Evolutionary conservation across 148 eudicot species (phyloP), one percentile per base, ranked within the genome.

Genomic region (Arctostaphylos glauca): DNA sequence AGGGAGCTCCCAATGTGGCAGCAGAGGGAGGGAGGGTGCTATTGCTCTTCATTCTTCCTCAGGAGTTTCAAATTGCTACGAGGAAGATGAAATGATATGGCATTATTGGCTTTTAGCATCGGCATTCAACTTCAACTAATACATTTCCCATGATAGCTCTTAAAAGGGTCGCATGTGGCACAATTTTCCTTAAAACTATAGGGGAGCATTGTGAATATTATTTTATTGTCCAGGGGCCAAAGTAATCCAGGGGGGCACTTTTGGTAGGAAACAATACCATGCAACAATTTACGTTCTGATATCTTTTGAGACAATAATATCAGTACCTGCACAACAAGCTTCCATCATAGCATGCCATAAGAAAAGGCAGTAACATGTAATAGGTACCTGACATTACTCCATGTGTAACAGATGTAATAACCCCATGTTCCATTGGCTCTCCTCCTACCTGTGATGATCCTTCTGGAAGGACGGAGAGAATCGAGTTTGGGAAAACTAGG

Each of bases 351-450:
- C 71, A 46, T 58, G 10, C 23, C 67, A 78, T 18, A 66, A 53
- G 12, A 72, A 43, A 50, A 23, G 10, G 41, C n/a, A 8, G 15
- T 14, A 79, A 6, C 16, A 72, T 19, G 47, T 38, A 38, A 49
- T n/a, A 46, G 52, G 62, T 88, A 94, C 98, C 98, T 89, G 96
- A 70, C 93, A 95, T 90, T 59, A 90, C 91, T 66, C 98, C 98
- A 73, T 88, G 95, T 47, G 96, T 91, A 74, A 92, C 89, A 77
- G 98, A 94, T 83, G 98, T 94, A 80, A 95, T 89, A 77, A 95
- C 87, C 68, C 96, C 98, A 77, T 88, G 88, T 78, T 88, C 92
- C 74, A 77, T 59, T 3, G 94, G 89, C 80, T 95, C 90, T 47
- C 86, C 88, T 81, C 77, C 88, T 13, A 71, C 79, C 59, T 59